These are phyloP conservation scores for Imleria badia DNA, from an alignment of 768 basidiomycete genomes.

Conservation along the genomic window DNA sequence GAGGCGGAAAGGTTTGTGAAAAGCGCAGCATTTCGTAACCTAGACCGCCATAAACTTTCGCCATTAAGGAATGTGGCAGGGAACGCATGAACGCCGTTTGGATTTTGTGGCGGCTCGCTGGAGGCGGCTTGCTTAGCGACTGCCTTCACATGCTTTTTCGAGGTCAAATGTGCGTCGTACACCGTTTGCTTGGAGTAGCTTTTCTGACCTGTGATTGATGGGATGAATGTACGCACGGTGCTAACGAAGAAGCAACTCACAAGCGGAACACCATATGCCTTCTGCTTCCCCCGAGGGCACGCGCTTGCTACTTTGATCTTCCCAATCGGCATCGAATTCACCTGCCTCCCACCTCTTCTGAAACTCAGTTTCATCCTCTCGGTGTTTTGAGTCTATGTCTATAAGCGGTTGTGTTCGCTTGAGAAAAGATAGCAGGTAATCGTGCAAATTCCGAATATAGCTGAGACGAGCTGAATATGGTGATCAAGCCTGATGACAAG, in stretches of 20 bases:
- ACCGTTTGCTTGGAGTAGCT: constrained; percentile 96
- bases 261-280: constrained; percentile 95
- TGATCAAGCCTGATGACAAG: constrained; percentile 2
- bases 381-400: constrained; percentile 69
- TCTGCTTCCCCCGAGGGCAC: constrained; percentile 41
- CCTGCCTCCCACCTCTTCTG: constrained; percentile 76
- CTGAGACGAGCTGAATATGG: constrained; percentile 39
- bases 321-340: constrained; percentile 73
- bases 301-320: constrained; percentile 44
- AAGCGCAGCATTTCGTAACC: constrained; percentile 64
- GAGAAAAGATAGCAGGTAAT: constrained; percentile 83
- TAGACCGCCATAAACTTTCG: constrained; percentile 37
- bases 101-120: constrained; percentile 34
- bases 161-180: constrained; percentile 92
- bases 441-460: constrained; percentile 80
- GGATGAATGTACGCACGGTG: neutral
- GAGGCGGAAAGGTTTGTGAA: constrained; percentile 68
- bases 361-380: constrained; percentile 67
- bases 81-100: constrained; percentile 30
- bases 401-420: constrained; percentile 82
- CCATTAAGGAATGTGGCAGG: constrained; percentile 36
- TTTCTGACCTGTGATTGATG: constrained; percentile 72
- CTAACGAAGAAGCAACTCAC: constrained; percentile 48
- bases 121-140: constrained; percentile 64
- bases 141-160: constrained; percentile 95